phyloP scores from a whole-genome alignment of 2,329 filamentous ascomycete species.

The Phialophora chinensis region DNA sequence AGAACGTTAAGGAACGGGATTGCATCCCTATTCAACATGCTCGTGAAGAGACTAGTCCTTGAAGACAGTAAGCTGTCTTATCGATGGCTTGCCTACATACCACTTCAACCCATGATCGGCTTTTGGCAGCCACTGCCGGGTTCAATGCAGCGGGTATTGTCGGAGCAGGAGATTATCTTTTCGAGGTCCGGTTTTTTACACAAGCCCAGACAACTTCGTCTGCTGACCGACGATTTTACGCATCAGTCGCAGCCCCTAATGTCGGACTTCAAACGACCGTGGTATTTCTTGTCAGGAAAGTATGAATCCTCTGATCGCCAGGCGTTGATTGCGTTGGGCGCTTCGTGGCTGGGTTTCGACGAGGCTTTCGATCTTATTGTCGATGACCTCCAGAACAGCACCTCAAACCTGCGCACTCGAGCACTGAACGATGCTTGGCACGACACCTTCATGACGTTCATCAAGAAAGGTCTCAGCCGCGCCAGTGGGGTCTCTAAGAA shows the following conservation, averaged over 20 bases:
- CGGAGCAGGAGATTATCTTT: slow-evolving; percentile 18
- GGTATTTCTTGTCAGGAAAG: slow-evolving; percentile 13
- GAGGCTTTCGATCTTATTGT: slow-evolving; percentile 23
- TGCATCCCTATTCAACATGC: slow-evolving; percentile 18
- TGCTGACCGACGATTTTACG: slow-evolving; percentile 17
- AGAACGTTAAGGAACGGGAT: slow-evolving; percentile 20
- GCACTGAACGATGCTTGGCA: slow-evolving; percentile 23
- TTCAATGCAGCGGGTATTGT: slow-evolving; percentile 14
- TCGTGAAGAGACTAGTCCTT: slow-evolving; percentile 7
- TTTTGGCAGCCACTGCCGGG: slow-evolving; percentile 16
- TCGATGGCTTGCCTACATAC: slow-evolving; percentile 19
- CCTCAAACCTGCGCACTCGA: slow-evolving; percentile 4
- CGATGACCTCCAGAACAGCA: neutral
- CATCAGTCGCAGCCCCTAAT: slow-evolving; percentile 19
- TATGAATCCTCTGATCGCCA: slow-evolving; percentile 13
- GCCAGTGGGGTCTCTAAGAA: slow-evolving; percentile 10
- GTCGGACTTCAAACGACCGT: neutral
- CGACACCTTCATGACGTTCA: slow-evolving; percentile 20
- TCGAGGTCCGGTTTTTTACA: slow-evolving; percentile 3
- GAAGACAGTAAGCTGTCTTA: slow-evolving; percentile 11
- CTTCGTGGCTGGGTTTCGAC: slow-evolving; percentile 11
- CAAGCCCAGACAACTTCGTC: slow-evolving; percentile 10
- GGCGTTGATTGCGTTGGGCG: slow-evolving; percentile 17
- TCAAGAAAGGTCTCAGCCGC: slow-evolving; percentile 1
- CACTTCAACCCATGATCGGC: slow-evolving; percentile 19